A percentile compares a stretch with the other conserved stretches of the same genome.
Evolutionary conservation across 192 early-diverging fungal species (phyloP).

Genomic region (Entophlyctis luteolus): DNA sequence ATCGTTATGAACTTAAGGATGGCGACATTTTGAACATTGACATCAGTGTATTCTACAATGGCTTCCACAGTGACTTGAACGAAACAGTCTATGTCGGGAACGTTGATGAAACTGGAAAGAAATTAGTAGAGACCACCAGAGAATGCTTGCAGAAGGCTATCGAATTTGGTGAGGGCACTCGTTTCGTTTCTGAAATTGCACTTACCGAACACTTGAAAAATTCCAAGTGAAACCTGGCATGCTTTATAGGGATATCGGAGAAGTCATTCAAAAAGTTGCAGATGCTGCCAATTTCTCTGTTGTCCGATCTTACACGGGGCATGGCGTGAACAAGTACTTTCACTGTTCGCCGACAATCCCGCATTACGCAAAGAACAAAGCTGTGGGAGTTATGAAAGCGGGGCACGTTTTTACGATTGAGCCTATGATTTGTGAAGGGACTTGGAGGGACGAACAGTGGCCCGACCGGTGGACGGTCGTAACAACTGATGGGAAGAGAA

Average conservation of each 20-base stretch:
- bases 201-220: no score
- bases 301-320: constrained; percentile 87
- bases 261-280: constrained; percentile 83
- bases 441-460: constrained; percentile 51
- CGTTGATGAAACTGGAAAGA: constrained; percentile 69
- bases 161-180: constrained; percentile 59
- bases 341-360: constrained; percentile 88
- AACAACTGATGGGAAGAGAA: constrained; percentile 88
- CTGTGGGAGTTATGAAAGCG: constrained; percentile 89
- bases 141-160: constrained; percentile 92
- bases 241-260: constrained; percentile 88
- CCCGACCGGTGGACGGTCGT: constrained; percentile 77
- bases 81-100: constrained; percentile 89
- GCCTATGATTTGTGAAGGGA: constrained; percentile 96
- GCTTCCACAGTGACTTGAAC: constrained; percentile 93
- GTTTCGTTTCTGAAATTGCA: background rate
- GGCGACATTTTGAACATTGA: constrained; percentile 98
- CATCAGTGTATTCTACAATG: constrained; percentile 81
- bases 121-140: constrained; percentile 76
- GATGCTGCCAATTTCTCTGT: constrained; percentile 83
- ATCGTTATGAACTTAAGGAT: constrained; percentile 84
- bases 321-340: constrained; percentile 85
- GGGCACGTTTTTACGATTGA: constrained; percentile 98
- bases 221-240: constrained; percentile 79
- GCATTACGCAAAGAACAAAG: constrained; percentile 95